These are phyloP conservation scores for Psidium friedrichsthalianum DNA, from an alignment of 345 rosid species.

Conservation along the genomic window DNA sequence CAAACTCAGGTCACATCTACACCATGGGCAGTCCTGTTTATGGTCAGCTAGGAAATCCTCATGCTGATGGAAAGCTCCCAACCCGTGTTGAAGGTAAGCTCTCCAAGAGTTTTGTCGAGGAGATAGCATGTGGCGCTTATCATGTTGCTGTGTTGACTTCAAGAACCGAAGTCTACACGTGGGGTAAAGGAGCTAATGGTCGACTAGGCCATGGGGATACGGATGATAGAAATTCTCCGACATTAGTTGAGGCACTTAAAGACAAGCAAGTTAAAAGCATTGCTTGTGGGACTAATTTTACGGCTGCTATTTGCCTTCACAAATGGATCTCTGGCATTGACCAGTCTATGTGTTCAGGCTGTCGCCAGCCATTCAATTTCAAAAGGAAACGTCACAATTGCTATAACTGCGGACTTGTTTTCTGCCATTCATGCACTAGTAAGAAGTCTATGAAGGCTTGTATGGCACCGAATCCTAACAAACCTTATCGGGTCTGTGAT, in stretches of 20 bases:
- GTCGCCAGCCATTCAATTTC: slow-evolving; percentile 86
- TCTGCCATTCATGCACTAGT: slow-evolving; percentile 90
- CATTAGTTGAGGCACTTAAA: slow-evolving; percentile 72
- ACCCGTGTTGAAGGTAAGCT: slow-evolving; percentile 81
- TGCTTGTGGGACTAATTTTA: slow-evolving; percentile 85
- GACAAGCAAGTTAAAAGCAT: slow-evolving; percentile 97
- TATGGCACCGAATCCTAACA: slow-evolving; percentile 95
- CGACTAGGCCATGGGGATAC: slow-evolving; percentile 90
- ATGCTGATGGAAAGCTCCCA: slow-evolving; percentile 83
- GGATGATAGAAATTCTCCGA: slow-evolving; percentile 75
- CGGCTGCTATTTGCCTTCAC: slow-evolving; percentile 95
- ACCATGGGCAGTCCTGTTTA: slow-evolving; percentile 95
- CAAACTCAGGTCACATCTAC: slow-evolving; percentile 84
- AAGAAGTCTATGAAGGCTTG: slow-evolving; percentile 89
- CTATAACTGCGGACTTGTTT: slow-evolving; percentile 82
- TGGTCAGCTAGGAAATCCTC: slow-evolving; percentile 93
- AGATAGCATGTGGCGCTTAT: slow-evolving; percentile 93
- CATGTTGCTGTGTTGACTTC: slow-evolving; percentile 94
- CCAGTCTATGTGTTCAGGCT: slow-evolving; percentile 98
- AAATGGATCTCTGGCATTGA: slow-evolving; percentile 94
- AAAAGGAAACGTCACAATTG: slow-evolving; percentile 74
- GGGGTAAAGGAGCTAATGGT: slow-evolving; percentile 99
- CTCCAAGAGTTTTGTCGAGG: slow-evolving; percentile 77
- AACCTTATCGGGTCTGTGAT: slow-evolving; percentile 90
- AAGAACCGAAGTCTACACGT: slow-evolving; percentile 86